Evolutionary conservation across 2,329 filamentous ascomycete genomes (phyloP).

Genomic region (Xylogone sp.): DNA sequence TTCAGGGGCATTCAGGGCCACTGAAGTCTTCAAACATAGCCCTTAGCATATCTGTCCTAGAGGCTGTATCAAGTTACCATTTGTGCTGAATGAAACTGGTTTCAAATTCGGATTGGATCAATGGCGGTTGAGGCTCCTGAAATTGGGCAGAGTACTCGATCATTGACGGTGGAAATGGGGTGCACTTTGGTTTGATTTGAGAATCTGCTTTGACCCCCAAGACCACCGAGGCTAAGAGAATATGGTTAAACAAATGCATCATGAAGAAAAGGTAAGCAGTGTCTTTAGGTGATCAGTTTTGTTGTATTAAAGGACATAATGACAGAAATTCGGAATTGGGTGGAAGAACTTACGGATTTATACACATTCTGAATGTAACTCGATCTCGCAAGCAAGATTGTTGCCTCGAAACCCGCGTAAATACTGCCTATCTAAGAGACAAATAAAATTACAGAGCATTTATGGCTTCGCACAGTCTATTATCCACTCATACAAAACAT

Average conservation of each 20-base stretch:
- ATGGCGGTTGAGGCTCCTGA: slow-evolving; percentile 29
- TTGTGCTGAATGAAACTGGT: slow-evolving; percentile 36
- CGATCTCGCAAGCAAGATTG: neutral
- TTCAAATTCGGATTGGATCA: slow-evolving; percentile 27
- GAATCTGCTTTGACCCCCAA: neutral
- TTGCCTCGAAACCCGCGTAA: neutral
- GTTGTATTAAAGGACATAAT: neutral
- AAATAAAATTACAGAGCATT: neutral
- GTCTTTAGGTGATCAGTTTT: neutral
- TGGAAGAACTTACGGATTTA: neutral
- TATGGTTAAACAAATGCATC: neutral
- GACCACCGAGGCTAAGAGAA: neutral
- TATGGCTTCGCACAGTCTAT: neutral
- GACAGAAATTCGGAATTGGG: too few relatives aligned
- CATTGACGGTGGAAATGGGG: slow-evolving; percentile 24
- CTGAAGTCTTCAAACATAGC: too few relatives aligned
- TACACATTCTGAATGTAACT: neutral
- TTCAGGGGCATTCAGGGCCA: neutral
- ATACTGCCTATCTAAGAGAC: neutral
- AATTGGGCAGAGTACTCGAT: slow-evolving; percentile 28
- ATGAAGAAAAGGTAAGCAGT: neutral
- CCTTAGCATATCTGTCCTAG: neutral
- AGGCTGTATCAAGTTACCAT: slow-evolving; percentile 24
- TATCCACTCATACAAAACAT: neutral
- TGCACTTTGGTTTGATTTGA: neutral